Evolutionary conservation across 2,329 filamentous ascomycete genomes (phyloP), one percentile per base, ranked within the genome.

Genomic region (Xylaria sp.): DNA sequence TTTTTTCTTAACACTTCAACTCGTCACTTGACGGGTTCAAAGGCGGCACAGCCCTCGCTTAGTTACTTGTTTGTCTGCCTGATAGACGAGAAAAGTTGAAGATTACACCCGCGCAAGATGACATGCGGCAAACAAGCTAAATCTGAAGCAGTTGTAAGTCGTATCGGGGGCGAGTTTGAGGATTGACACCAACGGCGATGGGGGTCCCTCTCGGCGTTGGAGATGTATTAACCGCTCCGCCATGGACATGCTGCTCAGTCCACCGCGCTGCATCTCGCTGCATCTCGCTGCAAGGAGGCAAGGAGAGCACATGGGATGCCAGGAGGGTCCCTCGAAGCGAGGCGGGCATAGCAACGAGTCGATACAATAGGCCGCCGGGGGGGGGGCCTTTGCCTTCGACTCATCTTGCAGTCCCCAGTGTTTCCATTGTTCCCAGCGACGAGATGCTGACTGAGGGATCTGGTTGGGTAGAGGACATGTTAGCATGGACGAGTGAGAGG

Each of bases 391-490:
- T 47, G 25, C 41, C 46, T 11, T 58, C 48, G 46, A 47, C 54
- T 59, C 62, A 62, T 64, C 55, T 57, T 37, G 54, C 61, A 65
- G 66, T 66, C 65, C 53, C 67, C 64, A 65, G 60, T 65, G 57
- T 62, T 49, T 11, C 47, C 21, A 51, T 51, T 51, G 33, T 51
- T n/a, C 33, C 47, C 47, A 51, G 58, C 52, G 58, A 64, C 62
- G 67, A 57, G 29, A 63, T 58, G 64, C 66, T 61, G 64, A 61
- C 63, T 46, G 57, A 60, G 64, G 35, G n/a, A 56, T 60, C 62
- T 74, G 72, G 73, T 74, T 74, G 72, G 72, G 67, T 65, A 69
- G 69, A 54, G 13, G 60, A 61, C 52, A 63, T 66, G 48, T 53
- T 67, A 56, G 60, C 58, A 67, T 61, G 64, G 69, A 63, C 67